Percentiles rank a stretch among this genome's conserved stretches.
phyloP scores from a whole-genome alignment of 805 yeast genomes.

The Wickerhamiella alocasiicola region DNA sequence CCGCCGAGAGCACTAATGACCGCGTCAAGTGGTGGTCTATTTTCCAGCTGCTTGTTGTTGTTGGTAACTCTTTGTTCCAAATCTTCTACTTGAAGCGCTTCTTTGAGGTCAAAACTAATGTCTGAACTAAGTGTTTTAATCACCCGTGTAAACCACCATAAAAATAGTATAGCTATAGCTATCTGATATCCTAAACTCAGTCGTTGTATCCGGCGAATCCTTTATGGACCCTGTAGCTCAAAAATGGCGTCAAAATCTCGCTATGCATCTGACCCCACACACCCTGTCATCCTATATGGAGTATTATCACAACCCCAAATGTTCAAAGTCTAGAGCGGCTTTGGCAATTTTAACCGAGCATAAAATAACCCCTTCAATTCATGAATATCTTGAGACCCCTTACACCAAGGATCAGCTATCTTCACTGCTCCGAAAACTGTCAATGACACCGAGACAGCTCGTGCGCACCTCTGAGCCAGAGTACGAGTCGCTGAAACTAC shows the following conservation, averaged over 20 bases:
- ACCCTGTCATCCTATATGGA: neutral
- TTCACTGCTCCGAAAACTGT: neutral
- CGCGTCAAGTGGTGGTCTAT: constrained; percentile 98
- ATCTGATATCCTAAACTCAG: too few species aligned
- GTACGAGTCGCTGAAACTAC: neutral
- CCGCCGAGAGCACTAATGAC: constrained; percentile 94
- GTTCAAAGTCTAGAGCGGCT: constrained; percentile 4
- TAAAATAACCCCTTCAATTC: neutral
- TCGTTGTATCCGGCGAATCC: too few species aligned
- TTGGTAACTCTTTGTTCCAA: constrained; percentile 80
- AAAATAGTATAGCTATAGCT: too few species aligned
- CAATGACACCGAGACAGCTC: neutral
- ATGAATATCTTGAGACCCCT: neutral
- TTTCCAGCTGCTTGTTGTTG: constrained; percentile 78
- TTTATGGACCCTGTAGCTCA: too few species aligned
- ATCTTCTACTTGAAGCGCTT: constrained; percentile 87
- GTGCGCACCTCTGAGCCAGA: neutral
- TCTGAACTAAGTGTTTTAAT: constrained; percentile 31
- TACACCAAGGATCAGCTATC: neutral
- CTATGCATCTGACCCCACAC: neutral
- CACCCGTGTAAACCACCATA: neutral
- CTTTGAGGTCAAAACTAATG: constrained; percentile 86
- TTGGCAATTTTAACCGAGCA: neutral
- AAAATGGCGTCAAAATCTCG: too few species aligned
- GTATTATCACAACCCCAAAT: constrained; percentile 1